Percentiles rank a stretch among this genome's conserved stretches.
Evolutionary conservation across 2,329 filamentous ascomycete species (phyloP).

Genomic region (Aspergillus terreus): DNA sequence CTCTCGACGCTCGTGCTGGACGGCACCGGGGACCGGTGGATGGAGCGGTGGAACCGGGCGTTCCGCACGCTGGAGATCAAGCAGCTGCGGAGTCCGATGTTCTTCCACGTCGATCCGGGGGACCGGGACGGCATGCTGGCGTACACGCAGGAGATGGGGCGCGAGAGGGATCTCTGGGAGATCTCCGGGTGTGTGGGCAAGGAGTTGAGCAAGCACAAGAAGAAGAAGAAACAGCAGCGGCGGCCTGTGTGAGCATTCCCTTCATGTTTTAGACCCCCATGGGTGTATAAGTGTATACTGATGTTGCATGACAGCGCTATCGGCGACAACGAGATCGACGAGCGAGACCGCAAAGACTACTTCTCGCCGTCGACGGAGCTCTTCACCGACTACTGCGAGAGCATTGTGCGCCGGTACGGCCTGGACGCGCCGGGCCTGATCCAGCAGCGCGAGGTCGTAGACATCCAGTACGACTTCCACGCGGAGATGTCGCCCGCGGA

Average conservation of each 20-base stretch:
- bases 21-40: constrained; percentile 60
- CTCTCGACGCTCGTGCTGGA: constrained; percentile 63
- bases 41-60: constrained; percentile 66
- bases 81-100: constrained; percentile 74
- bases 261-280: not conserved
- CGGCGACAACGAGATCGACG: constrained; percentile 54
- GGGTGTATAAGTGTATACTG: constrained; percentile 5
- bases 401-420: constrained; percentile 56
- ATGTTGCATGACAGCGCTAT: constrained; percentile 9
- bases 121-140: constrained; percentile 71
- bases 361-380: constrained; percentile 61
- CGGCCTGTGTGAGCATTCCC: constrained; percentile 11
- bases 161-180: constrained; percentile 64
- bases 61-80: constrained; percentile 68
- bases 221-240: constrained; percentile 65
- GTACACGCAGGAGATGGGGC: constrained; percentile 59
- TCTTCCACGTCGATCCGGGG: constrained; percentile 74
- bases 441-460: constrained; percentile 55
- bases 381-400: constrained; percentile 60
- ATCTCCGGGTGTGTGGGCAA: constrained; percentile 73
- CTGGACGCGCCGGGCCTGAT: constrained; percentile 54
- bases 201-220: constrained; percentile 73
- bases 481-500: constrained; percentile 41
- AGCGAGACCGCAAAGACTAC: constrained; percentile 66
- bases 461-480: constrained; percentile 58